Conservation (phyloP, 1,139 yeast species). For the Blastobotrys arbuscula region DNA sequence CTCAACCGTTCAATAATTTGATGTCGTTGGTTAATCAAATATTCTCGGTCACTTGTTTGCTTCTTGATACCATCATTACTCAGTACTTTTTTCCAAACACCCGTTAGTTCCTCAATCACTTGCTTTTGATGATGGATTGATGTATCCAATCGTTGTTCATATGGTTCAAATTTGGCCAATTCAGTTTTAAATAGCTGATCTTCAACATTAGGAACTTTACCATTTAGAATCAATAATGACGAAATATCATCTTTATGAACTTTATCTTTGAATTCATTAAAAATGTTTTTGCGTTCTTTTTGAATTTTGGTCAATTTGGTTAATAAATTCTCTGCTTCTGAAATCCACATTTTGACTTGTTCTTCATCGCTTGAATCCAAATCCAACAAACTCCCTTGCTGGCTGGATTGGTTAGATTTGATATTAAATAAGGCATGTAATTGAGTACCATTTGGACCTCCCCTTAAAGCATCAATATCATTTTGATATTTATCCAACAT, state of each 20-base stretch:
- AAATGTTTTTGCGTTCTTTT: constrained; percentile 55
- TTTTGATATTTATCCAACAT: constrained; percentile 35
- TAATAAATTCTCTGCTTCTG: constrained; percentile 41
- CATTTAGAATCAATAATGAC: constrained; percentile 63
- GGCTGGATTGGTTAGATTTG: constrained; percentile 20
- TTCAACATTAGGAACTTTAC: constrained; percentile 53
- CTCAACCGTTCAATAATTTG: constrained; percentile 46
- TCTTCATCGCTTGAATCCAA: constrained; percentile 46
- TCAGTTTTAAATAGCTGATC: constrained; percentile 63
- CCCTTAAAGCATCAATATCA: constrained; percentile 35
- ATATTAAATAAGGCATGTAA: constrained; percentile 30
- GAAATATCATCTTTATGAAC: constrained; percentile 86
- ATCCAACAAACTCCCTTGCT: constrained; percentile 50
- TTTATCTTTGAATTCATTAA: constrained; percentile 60
- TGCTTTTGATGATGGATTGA: constrained; percentile 59
- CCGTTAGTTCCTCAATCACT: constrained; percentile 52
- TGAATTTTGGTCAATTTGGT: constrained; percentile 44
- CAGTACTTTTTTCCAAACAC: constrained; percentile 52
- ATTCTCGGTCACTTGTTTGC: constrained; percentile 35
- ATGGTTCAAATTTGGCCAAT: constrained; percentile 69
- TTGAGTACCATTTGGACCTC: constrained; percentile 30
- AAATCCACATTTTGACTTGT: constrained; percentile 37
- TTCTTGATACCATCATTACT: constrained; percentile 39
- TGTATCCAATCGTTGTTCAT: constrained; percentile 60
- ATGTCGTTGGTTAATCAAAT: constrained; percentile 37